Percentiles rank a stretch among this genome's conserved stretches.
These are phyloP conservation scores for Coemansia sp. DNA, from an alignment of 192 early-diverging fungal species.

Conservation along the genomic window DNA sequence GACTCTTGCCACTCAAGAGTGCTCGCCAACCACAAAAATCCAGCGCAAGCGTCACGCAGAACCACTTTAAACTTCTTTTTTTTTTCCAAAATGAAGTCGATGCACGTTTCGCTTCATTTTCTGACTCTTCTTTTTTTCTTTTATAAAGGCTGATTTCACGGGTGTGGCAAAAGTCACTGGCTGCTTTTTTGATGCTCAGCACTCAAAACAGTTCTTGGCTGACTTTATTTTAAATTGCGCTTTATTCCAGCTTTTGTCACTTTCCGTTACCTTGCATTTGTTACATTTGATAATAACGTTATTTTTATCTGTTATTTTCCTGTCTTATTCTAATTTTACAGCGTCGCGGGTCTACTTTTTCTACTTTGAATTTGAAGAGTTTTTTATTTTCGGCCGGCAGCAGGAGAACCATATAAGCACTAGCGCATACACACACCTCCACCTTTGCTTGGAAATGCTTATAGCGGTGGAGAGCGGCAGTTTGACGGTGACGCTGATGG, in stretches of 20 bases:
- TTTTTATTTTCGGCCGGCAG: no score
- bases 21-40: conserved; percentile 52
- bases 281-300: not conserved
- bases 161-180: not conserved
- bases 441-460: not conserved
- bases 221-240: not conserved
- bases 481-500: conserved; percentile 44
- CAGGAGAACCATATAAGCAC: no score
- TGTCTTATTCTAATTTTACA: conserved; percentile 5
- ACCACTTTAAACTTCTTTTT: no score
- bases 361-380: no score
- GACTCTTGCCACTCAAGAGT: conserved; percentile 24
- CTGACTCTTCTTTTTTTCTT: no score
- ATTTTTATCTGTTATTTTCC: not conserved
- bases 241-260: not conserved
- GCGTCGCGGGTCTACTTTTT: not conserved
- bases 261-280: not conserved
- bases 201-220: conserved; percentile 1
- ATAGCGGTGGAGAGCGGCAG: conserved; percentile 16
- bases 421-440: no score
- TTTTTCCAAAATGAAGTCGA: no score
- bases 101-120: no score
- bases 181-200: no score
- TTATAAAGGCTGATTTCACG: no score
- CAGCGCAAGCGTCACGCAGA: conserved; percentile 42